Percentiles rank a stretch among this genome's conserved stretches.
Conservation (phyloP, 164 flowering plant genomes). For the Pachysandra terminalis region DNA sequence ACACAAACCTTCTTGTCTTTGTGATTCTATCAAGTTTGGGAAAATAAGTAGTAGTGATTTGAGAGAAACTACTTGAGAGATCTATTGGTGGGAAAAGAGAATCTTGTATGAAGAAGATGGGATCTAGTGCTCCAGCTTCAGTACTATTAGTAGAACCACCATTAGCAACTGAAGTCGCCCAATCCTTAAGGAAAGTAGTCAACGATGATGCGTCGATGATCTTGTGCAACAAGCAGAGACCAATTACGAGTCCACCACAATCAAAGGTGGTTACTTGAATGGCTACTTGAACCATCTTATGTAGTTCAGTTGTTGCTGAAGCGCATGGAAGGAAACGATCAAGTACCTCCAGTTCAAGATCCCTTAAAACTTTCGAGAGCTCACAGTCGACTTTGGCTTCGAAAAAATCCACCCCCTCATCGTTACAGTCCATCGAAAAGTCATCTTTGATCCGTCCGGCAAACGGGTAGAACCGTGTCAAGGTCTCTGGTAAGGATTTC, state of each 20-base stretch:
- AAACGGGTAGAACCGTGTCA: slow-evolving; percentile 29
- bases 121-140: not conserved
- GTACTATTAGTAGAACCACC: too few species aligned
- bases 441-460: slow-evolving; percentile 29
- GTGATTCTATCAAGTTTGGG: too few species aligned
- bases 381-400: slow-evolving; percentile 21
- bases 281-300: not conserved
- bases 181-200: slow-evolving; percentile 13
- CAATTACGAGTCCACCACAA: slow-evolving; percentile 32
- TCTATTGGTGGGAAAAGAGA: too few species aligned
- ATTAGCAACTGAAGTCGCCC: slow-evolving; percentile 24
- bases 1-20: too few species aligned
- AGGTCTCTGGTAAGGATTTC: slow-evolving; percentile 18
- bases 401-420: slow-evolving; percentile 26
- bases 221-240: slow-evolving; percentile 10
- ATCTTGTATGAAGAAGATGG: too few species aligned
- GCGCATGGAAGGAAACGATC: too few species aligned
- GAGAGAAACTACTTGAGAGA: not conserved
- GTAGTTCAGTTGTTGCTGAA: too few species aligned
- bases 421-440: slow-evolving; percentile 30
- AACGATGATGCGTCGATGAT: slow-evolving; percentile 21
- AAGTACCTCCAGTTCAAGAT: too few species aligned
- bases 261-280: slow-evolving; percentile 24
- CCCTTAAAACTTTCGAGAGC: slow-evolving; percentile 18
- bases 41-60: too few species aligned